Base-by-base conservation (phyloP, 139 green algal genomes). In the Chlamydomonas sp. region DNA sequence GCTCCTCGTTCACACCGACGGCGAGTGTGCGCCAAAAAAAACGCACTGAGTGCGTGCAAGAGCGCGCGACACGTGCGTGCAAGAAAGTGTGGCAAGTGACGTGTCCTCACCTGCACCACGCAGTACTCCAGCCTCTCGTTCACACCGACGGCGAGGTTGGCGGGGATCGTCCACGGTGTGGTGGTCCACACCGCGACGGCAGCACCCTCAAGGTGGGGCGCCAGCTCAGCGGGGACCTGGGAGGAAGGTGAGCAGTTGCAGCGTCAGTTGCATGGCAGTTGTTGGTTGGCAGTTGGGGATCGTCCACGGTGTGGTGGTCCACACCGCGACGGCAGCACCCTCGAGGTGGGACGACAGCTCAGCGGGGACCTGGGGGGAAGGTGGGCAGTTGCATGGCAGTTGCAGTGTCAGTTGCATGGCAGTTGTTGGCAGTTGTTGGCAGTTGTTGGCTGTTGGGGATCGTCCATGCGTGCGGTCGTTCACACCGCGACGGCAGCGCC, bases 391-490 rank as follows among this genome's bases (percentile, higher is more conserved):
- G 16, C 3, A 3, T 28, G 34, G 2, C n/a, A n/a, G 13, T 3
- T 65, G 58, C 58, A 28, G 39, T 2, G 2, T 64, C 16, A 31
- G 57, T 35, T 36, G n/a, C 61, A 16, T 98, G 31, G 98, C 84
- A 0, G 91, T 95, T 58, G 98, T 92, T n/a, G n/a, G 95, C n/a
- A n/a, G n/a, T n/a, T n/a, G n/a, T n/a, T n/a, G n/a, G n/a, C n/a
- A n/a, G n/a, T n/a, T n/a, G n/a, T n/a, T n/a, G 77, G 82, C 99
- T 99, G 69, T 89, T 93, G 16, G 95, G 95, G 43, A 99, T 94
- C 29, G 95, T 99, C 95, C 95, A 99, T 35, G 95, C n/a, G 91
- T 1, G 95, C 99, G 39, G 95, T 99, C 6, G 95, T 99, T 95
- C 95, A 98, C 35, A 99, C 88, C n/a, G 90, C 92, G 58, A 98